phyloP scores from a whole-genome alignment of 768 basidiomycete species.

The Mycena vitilis region DNA sequence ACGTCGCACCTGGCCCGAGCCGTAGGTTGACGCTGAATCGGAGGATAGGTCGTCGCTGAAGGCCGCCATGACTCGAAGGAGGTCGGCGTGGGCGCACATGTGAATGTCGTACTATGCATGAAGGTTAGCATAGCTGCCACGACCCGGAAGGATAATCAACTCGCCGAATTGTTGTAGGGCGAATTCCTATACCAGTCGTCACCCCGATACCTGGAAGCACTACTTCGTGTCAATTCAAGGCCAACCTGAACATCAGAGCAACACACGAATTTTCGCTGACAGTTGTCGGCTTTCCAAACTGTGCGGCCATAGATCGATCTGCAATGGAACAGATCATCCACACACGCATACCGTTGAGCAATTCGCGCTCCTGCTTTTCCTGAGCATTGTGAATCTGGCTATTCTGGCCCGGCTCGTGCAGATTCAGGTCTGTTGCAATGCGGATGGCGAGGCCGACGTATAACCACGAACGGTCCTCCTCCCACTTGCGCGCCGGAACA shows the following conservation, averaged over 20 bases:
- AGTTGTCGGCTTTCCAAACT: conserved; percentile 91
- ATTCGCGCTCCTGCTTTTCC: conserved; percentile 84
- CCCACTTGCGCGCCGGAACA: conserved; percentile 85
- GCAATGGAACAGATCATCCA: conserved; percentile 94
- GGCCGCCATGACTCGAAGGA: conserved; percentile 75
- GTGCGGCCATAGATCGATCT: conserved; percentile 87
- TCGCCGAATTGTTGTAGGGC: conserved; percentile 67
- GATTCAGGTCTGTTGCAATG: conserved; percentile 91
- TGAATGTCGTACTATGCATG: conserved; percentile 76
- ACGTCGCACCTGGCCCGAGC: conserved; percentile 58
- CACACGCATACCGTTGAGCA: conserved; percentile 84
- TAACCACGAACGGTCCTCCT: conserved; percentile 91
- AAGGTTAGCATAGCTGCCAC: background rate
- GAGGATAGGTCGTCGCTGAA: conserved; percentile 86
- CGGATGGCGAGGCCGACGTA: conserved; percentile 90
- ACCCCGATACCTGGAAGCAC: conserved; percentile 73
- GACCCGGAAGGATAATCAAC: conserved; percentile 32
- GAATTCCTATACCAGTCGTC: conserved; percentile 82
- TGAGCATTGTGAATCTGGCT: conserved; percentile 63
- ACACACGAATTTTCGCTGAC: conserved; percentile 86
- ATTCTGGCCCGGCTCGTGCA: conserved; percentile 75
- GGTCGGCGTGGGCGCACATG: conserved; percentile 76
- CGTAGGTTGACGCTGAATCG: conserved; percentile 72
- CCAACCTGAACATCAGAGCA: background rate
- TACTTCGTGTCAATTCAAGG: conserved; percentile 37